Evolutionary conservation across 768 basidiomycete genomes (phyloP).

Genomic region (Macrolepiota dolichaula): DNA sequence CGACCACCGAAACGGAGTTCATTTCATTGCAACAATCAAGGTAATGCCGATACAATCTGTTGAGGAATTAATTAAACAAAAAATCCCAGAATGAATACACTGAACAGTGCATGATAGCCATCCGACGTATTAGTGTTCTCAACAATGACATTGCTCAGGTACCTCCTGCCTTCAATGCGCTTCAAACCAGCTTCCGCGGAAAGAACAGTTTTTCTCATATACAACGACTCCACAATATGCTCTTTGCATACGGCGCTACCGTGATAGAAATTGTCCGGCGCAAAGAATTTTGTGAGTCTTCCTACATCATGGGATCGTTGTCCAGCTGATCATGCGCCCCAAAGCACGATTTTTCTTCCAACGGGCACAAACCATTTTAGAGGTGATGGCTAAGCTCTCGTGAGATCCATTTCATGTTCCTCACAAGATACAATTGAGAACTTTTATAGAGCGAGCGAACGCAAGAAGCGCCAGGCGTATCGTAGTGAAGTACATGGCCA

Average conservation of each 20-base stretch:
- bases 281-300: constrained; percentile 76
- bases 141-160: constrained; percentile 81
- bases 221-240: constrained; percentile 80
- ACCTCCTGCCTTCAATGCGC: constrained; percentile 55
- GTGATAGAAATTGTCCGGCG: constrained; percentile 88
- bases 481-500: constrained; percentile 80
- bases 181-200: constrained; percentile 72
- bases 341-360: constrained; percentile 78
- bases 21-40: constrained; percentile 52
- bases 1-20: constrained; percentile 59
- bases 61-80: constrained; percentile 20
- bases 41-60: constrained; percentile 25
- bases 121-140: constrained; percentile 75
- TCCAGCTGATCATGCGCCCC: constrained; percentile 2
- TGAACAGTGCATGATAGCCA: constrained; percentile 55
- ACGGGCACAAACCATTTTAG: constrained; percentile 75
- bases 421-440: neutral
- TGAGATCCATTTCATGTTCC: constrained; percentile 34
- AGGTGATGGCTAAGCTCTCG: constrained; percentile 88
- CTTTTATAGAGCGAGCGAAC: constrained; percentile 60
- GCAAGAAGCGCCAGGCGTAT: constrained; percentile 82
- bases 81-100: constrained; percentile 66
- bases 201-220: constrained; percentile 91
- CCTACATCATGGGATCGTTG: neutral
- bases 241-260: constrained; percentile 90